Base-by-base conservation (phyloP, 176 grass and related monocot genomes). In the Oryza rufipogon region DNA sequence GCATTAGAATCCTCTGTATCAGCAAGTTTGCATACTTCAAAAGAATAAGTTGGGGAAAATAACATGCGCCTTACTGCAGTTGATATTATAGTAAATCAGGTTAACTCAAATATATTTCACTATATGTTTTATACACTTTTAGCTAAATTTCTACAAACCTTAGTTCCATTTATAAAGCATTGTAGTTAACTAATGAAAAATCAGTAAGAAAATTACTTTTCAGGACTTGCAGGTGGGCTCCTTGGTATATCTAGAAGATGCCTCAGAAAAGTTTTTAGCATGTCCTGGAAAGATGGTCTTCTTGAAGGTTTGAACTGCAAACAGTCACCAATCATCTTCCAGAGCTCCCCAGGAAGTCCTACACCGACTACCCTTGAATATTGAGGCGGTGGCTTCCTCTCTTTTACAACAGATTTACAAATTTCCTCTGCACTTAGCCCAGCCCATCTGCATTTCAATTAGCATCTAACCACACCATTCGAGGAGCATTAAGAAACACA, bases 261-360 rank as follows among this genome's bases (percentile, higher is more conserved):
- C 28, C 76, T 89, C 83, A 99, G 93, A 92, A 99, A 96, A 68
- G 91, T 99, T 86, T 87, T 89, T 73, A 99, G 90, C 93, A 99
- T 99, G 61, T 94, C 91, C 52, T 96, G 93, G 72, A 99, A 99
- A 79, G 91, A 89, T 64, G 96, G 96, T 77, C 96, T 90, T 87
- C 84, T 99, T 71, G 90, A 91, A 85, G 91, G 74, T 66, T 84
- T 86, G 67, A 88, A 94, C 73, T 99, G 96, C 56, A 99, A 87
- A 79, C 96, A 99, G 33, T 99, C 93, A 75, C 96, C 96, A 88
- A 99, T 99, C 96, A 99, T 99, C 90, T 99, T 99, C 96, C 96
- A 99, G 67, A 99, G 80, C 76, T 99, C 96, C 51, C 93, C 89
- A 86, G 96, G 96, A 89, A 99, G 91, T 45, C 96, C 96, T 56